phyloP scores from a whole-genome alignment of 169 alveolate species.

The Amoebophrya sp. region DNA sequence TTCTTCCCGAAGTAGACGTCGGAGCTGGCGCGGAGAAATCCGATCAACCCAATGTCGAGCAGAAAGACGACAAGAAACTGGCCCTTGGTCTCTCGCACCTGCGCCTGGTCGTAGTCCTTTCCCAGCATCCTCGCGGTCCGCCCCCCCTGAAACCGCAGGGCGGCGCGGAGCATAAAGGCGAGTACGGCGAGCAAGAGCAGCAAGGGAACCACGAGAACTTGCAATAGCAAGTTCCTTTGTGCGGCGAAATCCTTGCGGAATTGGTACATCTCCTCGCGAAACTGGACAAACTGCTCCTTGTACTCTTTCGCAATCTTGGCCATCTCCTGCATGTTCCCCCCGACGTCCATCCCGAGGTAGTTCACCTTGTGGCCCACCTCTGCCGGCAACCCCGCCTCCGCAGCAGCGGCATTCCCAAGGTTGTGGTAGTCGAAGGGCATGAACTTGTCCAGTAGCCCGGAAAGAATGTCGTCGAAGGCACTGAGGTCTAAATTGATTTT shows the following conservation, averaged over 20 bases:
- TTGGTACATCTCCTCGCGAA: not conserved
- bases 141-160: not conserved
- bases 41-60: not conserved
- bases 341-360: not conserved
- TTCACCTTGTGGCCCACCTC: not conserved
- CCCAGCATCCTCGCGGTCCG: not conserved
- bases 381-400: not conserved
- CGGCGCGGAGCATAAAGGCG: not conserved
- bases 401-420: not conserved
- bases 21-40: not conserved
- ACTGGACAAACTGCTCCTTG: not conserved
- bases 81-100: not conserved
- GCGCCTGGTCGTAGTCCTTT: not conserved
- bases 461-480: too few relatives aligned
- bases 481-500: not conserved
- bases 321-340: not conserved
- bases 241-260: not conserved
- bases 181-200: not conserved
- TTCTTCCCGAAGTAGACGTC: not conserved
- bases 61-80: not conserved
- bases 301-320: not conserved
- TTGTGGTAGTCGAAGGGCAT: not conserved
- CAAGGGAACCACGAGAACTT: not conserved
- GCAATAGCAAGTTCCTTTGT: not conserved
- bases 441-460: not conserved